phyloP scores from a whole-genome alignment of 2,329 filamentous ascomycete genomes.

The Aureobasidium sp. region DNA sequence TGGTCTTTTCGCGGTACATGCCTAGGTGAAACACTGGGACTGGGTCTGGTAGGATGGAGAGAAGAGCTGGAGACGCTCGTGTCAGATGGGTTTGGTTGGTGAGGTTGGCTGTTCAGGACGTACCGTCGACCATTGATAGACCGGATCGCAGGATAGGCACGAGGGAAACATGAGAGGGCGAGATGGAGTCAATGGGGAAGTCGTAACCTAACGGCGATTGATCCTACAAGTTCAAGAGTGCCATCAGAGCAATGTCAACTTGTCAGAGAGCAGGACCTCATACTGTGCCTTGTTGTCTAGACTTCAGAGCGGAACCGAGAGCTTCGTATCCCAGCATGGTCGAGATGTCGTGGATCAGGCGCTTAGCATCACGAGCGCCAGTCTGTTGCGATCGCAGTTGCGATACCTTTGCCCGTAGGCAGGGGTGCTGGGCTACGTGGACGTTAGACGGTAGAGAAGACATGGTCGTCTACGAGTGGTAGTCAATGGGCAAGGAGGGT shows the following conservation, averaged over 20 bases:
- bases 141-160: slow-evolving; percentile 91
- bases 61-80: slow-evolving; percentile 49
- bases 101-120: slow-evolving; percentile 14
- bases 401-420: slow-evolving; percentile 78
- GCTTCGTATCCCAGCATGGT: slow-evolving; percentile 78
- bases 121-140: slow-evolving; percentile 81
- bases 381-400: slow-evolving; percentile 70
- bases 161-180: slow-evolving; percentile 62
- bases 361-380: slow-evolving; percentile 66
- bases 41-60: slow-evolving; percentile 69
- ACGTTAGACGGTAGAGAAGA: slow-evolving; percentile 43
- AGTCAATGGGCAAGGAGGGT: not conserved
- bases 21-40: slow-evolving; percentile 89
- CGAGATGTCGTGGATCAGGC: slow-evolving; percentile 76
- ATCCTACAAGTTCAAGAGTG: slow-evolving; percentile 32
- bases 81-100: not conserved
- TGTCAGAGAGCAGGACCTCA: slow-evolving; percentile 39
- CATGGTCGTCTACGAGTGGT: slow-evolving; percentile 8
- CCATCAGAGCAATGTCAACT: slow-evolving; percentile 19
- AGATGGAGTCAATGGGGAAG: slow-evolving; percentile 58
- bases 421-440: slow-evolving; percentile 79
- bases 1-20: slow-evolving; percentile 82
- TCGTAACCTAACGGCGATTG: slow-evolving; percentile 68
- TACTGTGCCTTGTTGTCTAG: slow-evolving; percentile 47
- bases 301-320: slow-evolving; percentile 53